These are phyloP conservation scores for Vairimorpha necatrix DNA, from an alignment of 371 early-diverging fungal species.

Conservation along the genomic window DNA sequence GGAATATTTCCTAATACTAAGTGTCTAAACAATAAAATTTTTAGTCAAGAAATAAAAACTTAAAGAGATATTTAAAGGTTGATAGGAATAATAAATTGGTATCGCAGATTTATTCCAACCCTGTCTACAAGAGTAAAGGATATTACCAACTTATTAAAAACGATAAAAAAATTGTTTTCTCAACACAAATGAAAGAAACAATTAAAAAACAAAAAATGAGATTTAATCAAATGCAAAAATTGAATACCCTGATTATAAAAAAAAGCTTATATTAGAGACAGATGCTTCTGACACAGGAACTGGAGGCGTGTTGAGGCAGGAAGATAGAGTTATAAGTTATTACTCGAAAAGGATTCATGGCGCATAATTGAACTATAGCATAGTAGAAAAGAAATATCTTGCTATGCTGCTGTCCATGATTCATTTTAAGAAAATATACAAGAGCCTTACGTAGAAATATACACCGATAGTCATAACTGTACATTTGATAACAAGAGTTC, in stretches of 20 bases:
- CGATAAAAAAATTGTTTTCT: background rate
- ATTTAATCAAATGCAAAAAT: background rate
- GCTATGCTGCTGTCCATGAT: conserved; percentile 25
- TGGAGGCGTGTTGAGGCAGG: conserved; percentile 43
- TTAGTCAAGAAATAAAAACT: background rate
- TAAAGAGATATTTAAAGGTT: background rate
- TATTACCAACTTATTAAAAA: conserved; percentile 3
- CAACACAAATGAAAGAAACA: background rate
- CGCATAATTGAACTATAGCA: conserved; percentile 41
- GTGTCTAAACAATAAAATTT: background rate
- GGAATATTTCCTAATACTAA: background rate
- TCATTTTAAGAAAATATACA: conserved; percentile 28
- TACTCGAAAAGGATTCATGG: conserved; percentile 14
- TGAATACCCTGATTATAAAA: conserved; percentile 34
- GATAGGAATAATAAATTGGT: conserved; percentile 7
- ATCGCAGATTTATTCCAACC: background rate
- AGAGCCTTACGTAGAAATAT: conserved; percentile 35
- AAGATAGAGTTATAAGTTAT: conserved; percentile 16
- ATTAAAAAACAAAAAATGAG: background rate
- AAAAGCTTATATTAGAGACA: conserved; percentile 32
- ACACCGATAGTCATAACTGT: conserved; percentile 52
- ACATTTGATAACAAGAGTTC: background rate
- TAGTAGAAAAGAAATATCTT: conserved; percentile 44
- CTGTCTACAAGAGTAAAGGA: background rate
- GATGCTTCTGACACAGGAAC: conserved; percentile 48